Base-by-base conservation (phyloP, 192 early-diverging fungal genomes). In the Backusella morwellensis region DNA sequence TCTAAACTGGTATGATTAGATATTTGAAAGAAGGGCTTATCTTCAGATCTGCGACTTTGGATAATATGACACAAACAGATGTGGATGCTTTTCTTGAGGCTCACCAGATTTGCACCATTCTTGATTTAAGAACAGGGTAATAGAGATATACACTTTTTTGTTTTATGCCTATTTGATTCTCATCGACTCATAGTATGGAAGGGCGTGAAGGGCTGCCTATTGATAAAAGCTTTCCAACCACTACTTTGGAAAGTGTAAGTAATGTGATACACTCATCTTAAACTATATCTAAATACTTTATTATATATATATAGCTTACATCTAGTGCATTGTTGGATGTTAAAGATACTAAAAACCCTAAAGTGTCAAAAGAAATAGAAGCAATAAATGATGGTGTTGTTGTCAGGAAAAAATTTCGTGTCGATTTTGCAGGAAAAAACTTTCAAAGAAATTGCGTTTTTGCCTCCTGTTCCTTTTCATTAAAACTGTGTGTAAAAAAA, bases 91-190 rank as follows among this genome's bases (percentile, higher is more conserved):
- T 85, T 26, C 75, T 76, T 19, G 17, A 56, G 17, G 59, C 41
- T 3, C 78, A 81, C 66, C 42, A 63, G 0, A 81, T 85, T 38
- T 83, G 73, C 35, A 82, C 80, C 36, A 83, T 85, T 32, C 59
- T 85, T 35, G 85, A 85, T 63, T 70, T 85, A 35, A 75, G 84
- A 66, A 80, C 82, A 44, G 84, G 78, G 67, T 75, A 78, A 32
- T 32, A 19, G 4, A 66, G 4, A 34, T 63, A 38, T 38, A n/a
- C 12, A 38, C 1, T 35, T 32, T 32, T 32, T 32, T 21, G 3
- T 26, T 26, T 42, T 29, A 14, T 50, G 21, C 14, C 7, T 19
- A 4, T 11, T 23, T 59, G 9, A 11, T 44, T 21, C 19, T 3
- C 47, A 50, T 50, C 1, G 17, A n/a, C 3, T 50, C 17, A 5